Evolutionary conservation across 768 basidiomycete genomes (phyloP), one percentile per base, ranked within the genome.

Genomic region (Exsudoporus frostii): DNA sequence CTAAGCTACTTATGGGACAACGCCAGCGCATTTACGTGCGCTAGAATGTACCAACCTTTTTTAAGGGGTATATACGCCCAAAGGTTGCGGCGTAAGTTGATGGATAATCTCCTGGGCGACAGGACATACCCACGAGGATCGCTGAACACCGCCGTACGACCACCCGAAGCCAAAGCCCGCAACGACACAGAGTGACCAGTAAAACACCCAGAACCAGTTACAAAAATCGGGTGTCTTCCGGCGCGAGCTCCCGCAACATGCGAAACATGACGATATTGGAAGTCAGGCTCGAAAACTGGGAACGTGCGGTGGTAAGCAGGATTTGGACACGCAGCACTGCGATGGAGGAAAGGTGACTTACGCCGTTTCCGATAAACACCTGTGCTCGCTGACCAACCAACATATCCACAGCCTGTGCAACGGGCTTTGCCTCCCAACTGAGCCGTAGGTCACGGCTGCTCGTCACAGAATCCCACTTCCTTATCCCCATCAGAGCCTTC

Each of bases 291-390:
- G 78, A 79, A 44, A 74, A 79, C 78, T 79, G 51, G 36, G n/a
- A n/a, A 45, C 29, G 17, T 30, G 24, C 4, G 20, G 30, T 17
- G 20, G 19, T 48, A 32, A 62, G 45, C 41, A 27, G 19, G 30
- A 13, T 27, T 22, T 24, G 27, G 6, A 47, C 20, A 6, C 27
- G 6, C 19, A 2, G 20, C 38, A 25, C 11, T 24, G 19, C 17
- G 13, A 44, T 2, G 40, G 13, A 29, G 22, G 32, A 32, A 48
- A 7, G 14, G 14, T 15, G 34, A 79, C 84, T 58, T 62, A 85
- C 85, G 52, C 86, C 87, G 61, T 88, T 89, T 8, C 87, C 87
- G 39, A 89, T 71, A 55, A 88, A 81, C 51, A 82, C 74, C 58
- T 85, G 79, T 1, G 85, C 85, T 47, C 82, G 69, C 62, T 82